Evolutionary conservation across 164 flowering plant species (phyloP).

Genomic region (Liriodendron chinense): DNA sequence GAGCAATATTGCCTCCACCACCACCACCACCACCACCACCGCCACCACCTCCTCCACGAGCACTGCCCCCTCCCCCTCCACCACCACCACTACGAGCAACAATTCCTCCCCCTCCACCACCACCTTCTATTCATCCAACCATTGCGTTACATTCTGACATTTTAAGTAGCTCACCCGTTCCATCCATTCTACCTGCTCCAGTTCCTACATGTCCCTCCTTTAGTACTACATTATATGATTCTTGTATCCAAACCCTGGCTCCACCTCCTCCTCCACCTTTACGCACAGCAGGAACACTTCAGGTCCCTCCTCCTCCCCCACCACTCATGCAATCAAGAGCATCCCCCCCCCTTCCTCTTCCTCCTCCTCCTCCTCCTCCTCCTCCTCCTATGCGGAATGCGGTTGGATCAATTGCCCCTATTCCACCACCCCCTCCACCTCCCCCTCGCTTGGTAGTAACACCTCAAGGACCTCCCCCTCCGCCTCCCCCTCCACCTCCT

Average conservation of each 20-base stretch:
- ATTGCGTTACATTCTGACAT: neutral
- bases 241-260: neutral
- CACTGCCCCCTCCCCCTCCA: conserved; percentile 1
- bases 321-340: neutral
- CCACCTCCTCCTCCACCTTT: conserved; percentile 16
- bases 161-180: neutral
- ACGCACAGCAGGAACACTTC: neutral
- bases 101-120: neutral
- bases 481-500: conserved; percentile 17
- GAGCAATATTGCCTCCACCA: neutral
- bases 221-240: too few relatives aligned
- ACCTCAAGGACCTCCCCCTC: conserved; percentile 16
- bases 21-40: conserved; percentile 1
- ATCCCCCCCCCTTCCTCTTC: conserved; percentile 2
- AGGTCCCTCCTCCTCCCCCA: conserved; percentile 8
- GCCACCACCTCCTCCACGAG: neutral
- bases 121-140: neutral
- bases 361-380: conserved; percentile 19
- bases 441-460: neutral
- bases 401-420: neutral
- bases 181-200: neutral
- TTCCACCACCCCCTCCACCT: conserved; percentile 13
- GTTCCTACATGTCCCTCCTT: neutral
- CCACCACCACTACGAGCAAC: neutral
- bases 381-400: conserved; percentile 1